phyloP scores from a whole-genome alignment of 2,329 filamentous ascomycete genomes.

The Teratosphaeria epicoccoides region DNA sequence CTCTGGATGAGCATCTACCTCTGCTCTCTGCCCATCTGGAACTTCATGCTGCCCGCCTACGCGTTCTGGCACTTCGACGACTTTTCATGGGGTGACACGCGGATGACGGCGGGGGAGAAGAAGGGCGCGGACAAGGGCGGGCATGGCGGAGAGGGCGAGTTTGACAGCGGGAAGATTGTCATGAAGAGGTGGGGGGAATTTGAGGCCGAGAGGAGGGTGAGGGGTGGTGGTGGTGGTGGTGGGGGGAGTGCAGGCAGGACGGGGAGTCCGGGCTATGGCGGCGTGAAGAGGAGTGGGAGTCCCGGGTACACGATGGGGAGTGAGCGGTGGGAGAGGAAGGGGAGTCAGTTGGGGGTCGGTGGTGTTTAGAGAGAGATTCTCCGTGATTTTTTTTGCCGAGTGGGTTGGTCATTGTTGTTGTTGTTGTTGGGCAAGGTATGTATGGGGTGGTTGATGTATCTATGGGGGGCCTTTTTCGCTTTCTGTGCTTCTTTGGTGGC shows the following conservation, averaged over 20 bases:
- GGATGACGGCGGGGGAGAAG: constrained; percentile 83
- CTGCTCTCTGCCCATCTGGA: constrained; percentile 87
- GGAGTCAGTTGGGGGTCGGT: too few relatives aligned
- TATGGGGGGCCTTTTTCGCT: too few relatives aligned
- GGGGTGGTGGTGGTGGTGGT: neutral
- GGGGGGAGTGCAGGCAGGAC: too few relatives aligned
- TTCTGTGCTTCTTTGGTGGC: too few relatives aligned
- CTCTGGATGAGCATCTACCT: constrained; percentile 97
- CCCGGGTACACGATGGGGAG: neutral
- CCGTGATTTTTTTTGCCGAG: too few relatives aligned
- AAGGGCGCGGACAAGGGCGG: constrained; percentile 64
- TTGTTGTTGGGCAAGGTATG: too few relatives aligned
- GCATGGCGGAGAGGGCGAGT: constrained; percentile 62
- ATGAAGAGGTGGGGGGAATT: constrained; percentile 99
- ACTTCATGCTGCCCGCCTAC: constrained; percentile 87
- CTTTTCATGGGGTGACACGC: constrained; percentile 97
- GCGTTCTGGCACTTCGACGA: constrained; percentile 99
- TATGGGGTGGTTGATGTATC: too few relatives aligned
- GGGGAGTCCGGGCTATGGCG: constrained; percentile 1
- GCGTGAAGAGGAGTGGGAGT: neutral
- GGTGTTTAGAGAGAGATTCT: too few relatives aligned
- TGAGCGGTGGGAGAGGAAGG: neutral
- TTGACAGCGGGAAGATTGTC: constrained; percentile 96
- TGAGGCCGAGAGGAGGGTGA: constrained; percentile 48
- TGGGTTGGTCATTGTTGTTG: too few relatives aligned